A percentile compares a stretch with the other conserved stretches of the same genome.
These are phyloP conservation scores for Mycena citricolor DNA, from an alignment of 1,284 basidiomycete genomes.

Conservation along the genomic window DNA sequence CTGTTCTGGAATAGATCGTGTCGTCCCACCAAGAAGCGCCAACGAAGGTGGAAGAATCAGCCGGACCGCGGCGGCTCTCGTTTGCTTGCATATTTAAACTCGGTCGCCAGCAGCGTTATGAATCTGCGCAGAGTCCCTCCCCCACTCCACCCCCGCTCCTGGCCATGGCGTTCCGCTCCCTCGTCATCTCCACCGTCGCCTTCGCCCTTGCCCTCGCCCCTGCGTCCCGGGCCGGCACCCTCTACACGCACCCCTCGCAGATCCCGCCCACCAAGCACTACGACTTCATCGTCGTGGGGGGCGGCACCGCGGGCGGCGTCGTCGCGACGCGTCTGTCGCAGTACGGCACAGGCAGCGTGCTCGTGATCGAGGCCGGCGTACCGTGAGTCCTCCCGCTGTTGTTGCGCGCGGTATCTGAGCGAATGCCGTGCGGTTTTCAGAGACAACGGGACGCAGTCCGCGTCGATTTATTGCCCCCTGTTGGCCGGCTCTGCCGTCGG, in stretches of 20 bases:
- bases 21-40: too few species aligned
- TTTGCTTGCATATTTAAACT: too few species aligned
- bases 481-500: conserved; percentile 25
- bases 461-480: conserved; percentile 14
- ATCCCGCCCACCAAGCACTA: conserved; percentile 17
- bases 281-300: conserved; percentile 31
- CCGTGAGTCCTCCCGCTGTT: conserved; percentile 21
- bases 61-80: too few species aligned
- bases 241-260: background rate
- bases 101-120: too few species aligned
- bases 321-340: conserved; percentile 32
- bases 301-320: conserved; percentile 30
- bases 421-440: conserved; percentile 12
- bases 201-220: background rate
- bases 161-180: too few species aligned
- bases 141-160: too few species aligned
- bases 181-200: too few species aligned
- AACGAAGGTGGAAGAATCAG: too few species aligned
- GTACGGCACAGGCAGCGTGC: conserved; percentile 25
- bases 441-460: conserved; percentile 20
- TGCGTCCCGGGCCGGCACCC: conserved; percentile 1
- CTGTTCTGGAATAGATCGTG: too few species aligned
- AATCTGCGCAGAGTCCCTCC: too few species aligned
- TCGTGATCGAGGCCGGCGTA: conserved; percentile 32
- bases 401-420: background rate